Conservation (phyloP, 1,284 basidiomycete species). For the Naganishia sp. region DNA sequence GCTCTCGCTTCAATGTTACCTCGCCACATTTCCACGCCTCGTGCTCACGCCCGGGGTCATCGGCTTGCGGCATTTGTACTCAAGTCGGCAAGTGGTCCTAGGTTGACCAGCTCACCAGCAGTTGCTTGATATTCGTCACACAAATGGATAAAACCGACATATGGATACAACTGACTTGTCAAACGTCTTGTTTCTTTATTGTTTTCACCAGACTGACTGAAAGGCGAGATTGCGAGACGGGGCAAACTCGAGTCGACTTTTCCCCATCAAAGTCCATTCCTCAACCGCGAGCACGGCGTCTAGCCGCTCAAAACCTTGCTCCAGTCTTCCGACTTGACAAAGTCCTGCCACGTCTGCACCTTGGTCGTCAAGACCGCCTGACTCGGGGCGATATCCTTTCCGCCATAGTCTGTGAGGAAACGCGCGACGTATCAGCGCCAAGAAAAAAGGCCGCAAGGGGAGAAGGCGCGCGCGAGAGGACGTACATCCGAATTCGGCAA, state of each 20-base stretch:
- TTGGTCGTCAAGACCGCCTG: slow-evolving; percentile 27
- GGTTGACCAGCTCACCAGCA: too few species aligned
- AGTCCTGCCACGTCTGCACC: slow-evolving; percentile 28
- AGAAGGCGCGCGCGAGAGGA: background rate
- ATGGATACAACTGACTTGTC: background rate
- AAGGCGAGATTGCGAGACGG: too few species aligned
- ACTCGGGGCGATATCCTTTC: slow-evolving; percentile 25
- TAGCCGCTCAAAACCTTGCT: slow-evolving; percentile 21
- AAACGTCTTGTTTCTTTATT: too few species aligned
- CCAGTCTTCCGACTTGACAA: slow-evolving; percentile 31
- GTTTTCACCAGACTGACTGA: too few species aligned
- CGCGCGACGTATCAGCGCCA: background rate
- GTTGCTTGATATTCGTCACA: background rate
- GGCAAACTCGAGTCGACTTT: too few species aligned
- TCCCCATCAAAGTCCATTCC: too few species aligned
- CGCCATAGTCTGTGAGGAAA: slow-evolving; percentile 31
- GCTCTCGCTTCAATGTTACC: too few species aligned
- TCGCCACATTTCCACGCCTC: too few species aligned
- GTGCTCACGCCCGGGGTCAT: too few species aligned
- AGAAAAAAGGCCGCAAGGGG: too few species aligned
- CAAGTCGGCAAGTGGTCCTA: too few species aligned
- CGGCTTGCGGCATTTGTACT: too few species aligned
- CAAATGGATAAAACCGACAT: background rate
- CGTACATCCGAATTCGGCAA: slow-evolving; percentile 34
- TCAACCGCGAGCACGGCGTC: background rate